Base-by-base conservation (phyloP, 2,329 filamentous ascomycete species). In the Xenosphaeropsis pyriputrescens region DNA sequence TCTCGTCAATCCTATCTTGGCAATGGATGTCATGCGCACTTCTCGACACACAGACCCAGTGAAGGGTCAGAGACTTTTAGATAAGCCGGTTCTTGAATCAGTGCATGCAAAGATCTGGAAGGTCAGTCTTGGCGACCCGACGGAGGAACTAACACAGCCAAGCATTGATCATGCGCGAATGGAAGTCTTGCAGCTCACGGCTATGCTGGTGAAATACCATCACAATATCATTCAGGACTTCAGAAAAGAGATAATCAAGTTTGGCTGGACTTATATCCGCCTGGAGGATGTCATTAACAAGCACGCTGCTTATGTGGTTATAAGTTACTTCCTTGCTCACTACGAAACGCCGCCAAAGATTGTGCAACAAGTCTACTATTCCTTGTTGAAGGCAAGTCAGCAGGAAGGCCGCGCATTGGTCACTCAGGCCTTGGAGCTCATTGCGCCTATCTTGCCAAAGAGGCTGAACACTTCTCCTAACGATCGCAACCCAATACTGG, bases 231-330 rank as follows among this genome's bases (percentile, higher is more conserved):
- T 98, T 2, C 83, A 93, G 47, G 91, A 96, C 51, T 79, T 85
- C 2, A 78, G 93, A 29, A 98, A 98, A 59, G 91, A 98, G 46
- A 89, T 98, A 44, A 98, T 98, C 53, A 96, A 95, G 60, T 98
- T 96, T 58, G 88, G 86, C 3, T 99, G 91, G 91, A 94, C 88
- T 14, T 96, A 94, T 54, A 98, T 98, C 50, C 77, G 85, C 17
- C 72, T 98, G n/a, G 93, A 99, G 53, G 91, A 99, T 57, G 84
- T 94, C 40, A 94, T 98, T 64, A 98, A 96, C 65, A 98, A 98
- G 58, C 91, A 96, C 56, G 91, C 89, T 1, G 88, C 91, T 2
- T 98, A 98, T 51, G 89, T 95, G 5, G 76, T 98, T 5, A 93
- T 98, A 43, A 86, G 85, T 2, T 98, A 95, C 59, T 98, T 98